Conservation (phyloP, 805 yeast species). For the Starmerella floricola region DNA sequence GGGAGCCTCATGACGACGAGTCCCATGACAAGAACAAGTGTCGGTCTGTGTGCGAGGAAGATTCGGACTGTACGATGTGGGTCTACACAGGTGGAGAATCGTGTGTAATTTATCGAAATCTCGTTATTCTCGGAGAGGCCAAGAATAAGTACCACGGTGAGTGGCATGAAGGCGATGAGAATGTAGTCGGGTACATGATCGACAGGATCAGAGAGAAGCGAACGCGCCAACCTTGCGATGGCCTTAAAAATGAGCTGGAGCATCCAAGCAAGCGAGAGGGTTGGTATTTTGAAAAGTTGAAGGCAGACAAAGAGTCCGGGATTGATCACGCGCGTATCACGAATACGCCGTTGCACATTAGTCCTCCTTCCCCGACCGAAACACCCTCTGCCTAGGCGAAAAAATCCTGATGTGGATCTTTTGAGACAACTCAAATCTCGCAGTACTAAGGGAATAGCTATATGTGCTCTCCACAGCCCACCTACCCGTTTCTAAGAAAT, state of each 20-base stretch:
- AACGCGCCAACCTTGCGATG: constrained; percentile 6
- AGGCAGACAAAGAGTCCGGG: neutral
- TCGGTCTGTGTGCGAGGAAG: constrained; percentile 12
- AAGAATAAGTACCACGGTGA: neutral
- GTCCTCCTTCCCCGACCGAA: too few relatives aligned
- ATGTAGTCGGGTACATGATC: constrained; percentile 25
- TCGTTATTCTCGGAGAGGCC: constrained; percentile 18
- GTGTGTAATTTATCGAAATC: constrained; percentile 13
- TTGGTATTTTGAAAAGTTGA: neutral
- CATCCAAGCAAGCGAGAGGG: neutral
- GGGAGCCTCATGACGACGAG: neutral
- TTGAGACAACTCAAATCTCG: too few relatives aligned
- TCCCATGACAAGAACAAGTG: constrained; percentile 14
- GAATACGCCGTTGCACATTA: too few relatives aligned
- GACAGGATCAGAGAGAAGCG: constrained; percentile 26
- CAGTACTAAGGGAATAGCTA: too few relatives aligned
- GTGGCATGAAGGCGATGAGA: constrained; percentile 8
- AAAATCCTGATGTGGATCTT: too few relatives aligned
- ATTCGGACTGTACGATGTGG: constrained; percentile 20
- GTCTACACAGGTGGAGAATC: constrained; percentile 5
- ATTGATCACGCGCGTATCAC: too few relatives aligned
- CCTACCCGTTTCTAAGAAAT: too few relatives aligned
- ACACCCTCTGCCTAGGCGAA: too few relatives aligned
- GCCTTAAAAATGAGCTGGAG: neutral
- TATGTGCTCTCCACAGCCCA: too few relatives aligned